Evolutionary conservation across 2,329 filamentous ascomycete genomes (phyloP).

Genomic region (Trichoderma guizhouense): DNA sequence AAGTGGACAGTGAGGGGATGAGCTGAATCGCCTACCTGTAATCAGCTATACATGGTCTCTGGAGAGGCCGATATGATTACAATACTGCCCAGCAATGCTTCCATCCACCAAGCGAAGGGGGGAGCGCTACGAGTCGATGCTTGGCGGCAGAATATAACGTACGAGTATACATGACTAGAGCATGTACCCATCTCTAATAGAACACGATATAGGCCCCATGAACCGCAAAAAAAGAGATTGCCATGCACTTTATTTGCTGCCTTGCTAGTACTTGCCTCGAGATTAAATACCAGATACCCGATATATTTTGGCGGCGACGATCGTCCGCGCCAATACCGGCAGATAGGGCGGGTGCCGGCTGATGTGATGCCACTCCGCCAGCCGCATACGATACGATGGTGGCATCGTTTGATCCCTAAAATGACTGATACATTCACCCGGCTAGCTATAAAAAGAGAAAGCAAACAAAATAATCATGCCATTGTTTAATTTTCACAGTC

Average conservation of each 20-base stretch:
- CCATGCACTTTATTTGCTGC: not conserved
- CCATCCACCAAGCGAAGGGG: not conserved
- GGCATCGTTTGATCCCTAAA: not conserved
- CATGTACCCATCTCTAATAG: not conserved
- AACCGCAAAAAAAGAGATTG: not conserved
- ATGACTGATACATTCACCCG: not conserved
- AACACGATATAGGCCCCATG: not conserved
- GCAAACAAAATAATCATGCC: not conserved
- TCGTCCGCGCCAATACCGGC: conserved; percentile 14
- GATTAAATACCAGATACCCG: conserved; percentile 17
- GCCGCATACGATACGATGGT: conserved; percentile 9
- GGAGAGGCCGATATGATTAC: not conserved
- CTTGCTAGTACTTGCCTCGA: not conserved
- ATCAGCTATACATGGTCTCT: not conserved
- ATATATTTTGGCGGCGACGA: conserved; percentile 14
- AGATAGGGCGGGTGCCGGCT: conserved; percentile 15
- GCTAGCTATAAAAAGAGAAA: not conserved
- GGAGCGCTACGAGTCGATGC: not conserved
- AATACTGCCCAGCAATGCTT: not conserved
- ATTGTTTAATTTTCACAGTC: not conserved
- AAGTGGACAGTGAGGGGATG: not conserved
- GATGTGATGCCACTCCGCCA: conserved; percentile 11
- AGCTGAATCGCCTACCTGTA: not conserved
- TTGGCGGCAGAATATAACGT: not conserved
- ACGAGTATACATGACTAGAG: not conserved